Conservation (phyloP, 352 stramenopile species). For the Pythium rishiriense region DNA sequence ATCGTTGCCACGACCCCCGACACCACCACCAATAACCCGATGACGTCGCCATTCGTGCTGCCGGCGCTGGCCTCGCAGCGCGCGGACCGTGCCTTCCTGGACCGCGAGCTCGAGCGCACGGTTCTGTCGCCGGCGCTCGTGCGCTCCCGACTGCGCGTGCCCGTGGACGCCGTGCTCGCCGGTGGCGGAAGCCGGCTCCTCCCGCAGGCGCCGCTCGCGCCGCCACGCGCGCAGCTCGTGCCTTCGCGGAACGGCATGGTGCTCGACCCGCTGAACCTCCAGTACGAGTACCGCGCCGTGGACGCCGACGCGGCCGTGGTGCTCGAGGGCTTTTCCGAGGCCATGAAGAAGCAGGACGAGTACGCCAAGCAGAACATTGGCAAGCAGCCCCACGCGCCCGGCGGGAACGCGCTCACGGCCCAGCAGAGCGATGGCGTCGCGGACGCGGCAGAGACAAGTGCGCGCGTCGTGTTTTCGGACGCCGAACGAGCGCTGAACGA, state of each 20-base stretch:
- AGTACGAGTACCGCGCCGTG: slow-evolving; percentile 64
- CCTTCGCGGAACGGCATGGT: slow-evolving; percentile 51
- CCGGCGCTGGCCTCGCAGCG: slow-evolving; percentile 43
- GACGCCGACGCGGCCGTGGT: slow-evolving; percentile 22
- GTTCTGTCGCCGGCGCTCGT: slow-evolving; percentile 35
- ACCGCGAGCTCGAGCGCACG: slow-evolving; percentile 31
- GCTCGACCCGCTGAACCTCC: slow-evolving; percentile 43
- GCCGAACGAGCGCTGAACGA: slow-evolving; percentile 28
- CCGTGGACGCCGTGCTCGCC: slow-evolving; percentile 24
- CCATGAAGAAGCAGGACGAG: slow-evolving; percentile 74
- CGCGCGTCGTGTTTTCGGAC: slow-evolving; percentile 26
- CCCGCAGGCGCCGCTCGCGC: slow-evolving; percentile 73
- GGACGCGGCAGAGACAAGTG: not conserved
- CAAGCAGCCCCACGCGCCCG: slow-evolving; percentile 72
- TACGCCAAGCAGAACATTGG: slow-evolving; percentile 80
- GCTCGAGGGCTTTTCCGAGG: slow-evolving; percentile 59
- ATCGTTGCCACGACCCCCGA: slow-evolving; percentile 42
- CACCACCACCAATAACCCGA: not conserved
- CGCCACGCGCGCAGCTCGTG: slow-evolving; percentile 51
- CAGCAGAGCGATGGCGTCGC: slow-evolving; percentile 16
- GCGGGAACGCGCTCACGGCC: slow-evolving; percentile 58
- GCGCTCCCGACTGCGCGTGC: slow-evolving; percentile 35
- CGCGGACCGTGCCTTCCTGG: slow-evolving; percentile 24
- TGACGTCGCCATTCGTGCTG: slow-evolving; percentile 38
- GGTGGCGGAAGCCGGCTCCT: slow-evolving; percentile 52